A percentile compares a stretch with the other conserved stretches of the same genome.
Conservation (phyloP, 208 protist species). For the Leishmania tropica region DNA sequence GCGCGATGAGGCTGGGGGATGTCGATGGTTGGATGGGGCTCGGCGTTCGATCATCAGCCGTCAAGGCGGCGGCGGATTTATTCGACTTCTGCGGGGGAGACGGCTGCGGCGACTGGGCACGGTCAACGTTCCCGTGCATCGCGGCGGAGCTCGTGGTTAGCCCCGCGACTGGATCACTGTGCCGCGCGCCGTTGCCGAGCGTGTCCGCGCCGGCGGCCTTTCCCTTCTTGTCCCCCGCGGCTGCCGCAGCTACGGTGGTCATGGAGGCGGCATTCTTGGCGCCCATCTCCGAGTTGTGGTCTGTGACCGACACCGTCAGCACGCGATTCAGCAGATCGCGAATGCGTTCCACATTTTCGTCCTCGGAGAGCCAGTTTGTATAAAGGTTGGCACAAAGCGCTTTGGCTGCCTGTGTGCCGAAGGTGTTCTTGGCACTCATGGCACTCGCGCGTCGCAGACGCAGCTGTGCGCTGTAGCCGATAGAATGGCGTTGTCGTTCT, state of each 20-base stretch:
- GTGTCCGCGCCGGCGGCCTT: background rate
- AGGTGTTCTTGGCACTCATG: conserved; percentile 34
- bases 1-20: conserved; percentile 15
- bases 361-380: conserved; percentile 66
- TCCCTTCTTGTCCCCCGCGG: conserved; percentile 10
- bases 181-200: conserved; percentile 15
- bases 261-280: background rate
- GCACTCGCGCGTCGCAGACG: background rate
- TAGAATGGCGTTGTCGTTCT: background rate
- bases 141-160: conserved; percentile 18
- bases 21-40: conserved; percentile 44
- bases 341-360: conserved; percentile 50
- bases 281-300: conserved; percentile 22
- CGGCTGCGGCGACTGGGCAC: conserved; percentile 41
- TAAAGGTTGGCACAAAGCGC: conserved; percentile 78
- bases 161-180: conserved; percentile 14
- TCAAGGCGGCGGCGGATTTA: conserved; percentile 3
- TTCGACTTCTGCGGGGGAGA: conserved; percentile 27
- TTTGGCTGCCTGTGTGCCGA: conserved; percentile 55
- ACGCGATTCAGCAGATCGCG: conserved; percentile 53
- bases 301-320: conserved; percentile 20
- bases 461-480: background rate
- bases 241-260: background rate
- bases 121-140: background rate
- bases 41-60: conserved; percentile 42